Percentiles rank a stretch among this genome's conserved stretches.
phyloP scores from a whole-genome alignment of 768 basidiomycete species.

The Trametes maxima region DNA sequence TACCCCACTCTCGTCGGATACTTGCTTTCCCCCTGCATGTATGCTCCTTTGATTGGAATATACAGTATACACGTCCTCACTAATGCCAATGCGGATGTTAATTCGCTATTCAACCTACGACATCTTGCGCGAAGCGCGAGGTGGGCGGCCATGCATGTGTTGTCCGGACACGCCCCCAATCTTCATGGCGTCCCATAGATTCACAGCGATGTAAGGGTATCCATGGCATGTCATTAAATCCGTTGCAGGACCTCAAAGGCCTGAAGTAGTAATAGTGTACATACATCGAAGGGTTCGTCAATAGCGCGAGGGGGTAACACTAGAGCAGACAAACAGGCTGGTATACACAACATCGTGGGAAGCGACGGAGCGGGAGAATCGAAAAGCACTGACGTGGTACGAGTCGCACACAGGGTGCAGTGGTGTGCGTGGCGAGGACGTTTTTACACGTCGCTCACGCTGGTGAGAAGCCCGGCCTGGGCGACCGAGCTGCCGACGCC shows the following conservation, averaged over 20 bases:
- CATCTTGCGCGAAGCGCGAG: no score
- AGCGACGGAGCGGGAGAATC: neutral
- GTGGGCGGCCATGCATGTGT: no score
- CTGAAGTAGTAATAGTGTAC: neutral
- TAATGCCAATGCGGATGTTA: no score
- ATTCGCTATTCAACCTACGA: no score
- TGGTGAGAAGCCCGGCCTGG: slow-evolving; percentile 55
- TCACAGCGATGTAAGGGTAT: neutral
- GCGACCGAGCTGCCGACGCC: slow-evolving; percentile 43
- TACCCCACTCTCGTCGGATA: neutral
- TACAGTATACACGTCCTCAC: no score
- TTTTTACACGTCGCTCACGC: slow-evolving; percentile 41
- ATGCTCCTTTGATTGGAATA: no score
- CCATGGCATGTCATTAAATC: slow-evolving; percentile 1
- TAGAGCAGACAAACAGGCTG: neutral
- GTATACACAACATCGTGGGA: neutral
- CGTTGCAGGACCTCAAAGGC: neutral
- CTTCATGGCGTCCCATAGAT: no score
- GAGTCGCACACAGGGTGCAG: neutral
- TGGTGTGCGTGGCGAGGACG: neutral
- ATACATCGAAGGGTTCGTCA: neutral
- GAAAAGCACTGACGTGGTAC: neutral
- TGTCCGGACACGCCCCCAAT: no score
- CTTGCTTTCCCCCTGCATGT: no score
- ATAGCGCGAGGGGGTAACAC: neutral